A percentile compares a stretch with the other conserved stretches of the same genome.
phyloP scores from a whole-genome alignment of 768 basidiomycete species.

The Boletus coccyginus region DNA sequence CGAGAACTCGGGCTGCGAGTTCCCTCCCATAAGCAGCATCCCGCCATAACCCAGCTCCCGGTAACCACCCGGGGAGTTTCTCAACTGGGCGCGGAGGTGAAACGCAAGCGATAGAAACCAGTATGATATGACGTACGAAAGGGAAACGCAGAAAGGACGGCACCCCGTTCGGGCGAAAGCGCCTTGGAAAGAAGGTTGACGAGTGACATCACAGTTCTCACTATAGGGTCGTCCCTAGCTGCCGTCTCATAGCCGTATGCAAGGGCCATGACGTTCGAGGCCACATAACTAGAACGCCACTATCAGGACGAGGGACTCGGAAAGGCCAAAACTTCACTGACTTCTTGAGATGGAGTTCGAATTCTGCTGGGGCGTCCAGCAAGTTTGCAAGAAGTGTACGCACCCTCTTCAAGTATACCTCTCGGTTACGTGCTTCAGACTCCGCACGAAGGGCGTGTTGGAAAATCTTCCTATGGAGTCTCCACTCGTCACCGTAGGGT shows the following conservation, averaged over 20 bases:
- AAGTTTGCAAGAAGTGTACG: constrained; percentile 20
- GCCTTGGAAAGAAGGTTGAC: constrained; percentile 19
- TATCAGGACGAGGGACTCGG: not conserved
- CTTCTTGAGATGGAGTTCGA: constrained; percentile 25
- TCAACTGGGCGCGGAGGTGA: constrained; percentile 10
- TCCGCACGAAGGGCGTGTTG: constrained; percentile 28
- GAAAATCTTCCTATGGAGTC: constrained; percentile 29
- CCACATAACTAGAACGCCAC: constrained; percentile 15
- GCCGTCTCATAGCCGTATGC: constrained; percentile 25
- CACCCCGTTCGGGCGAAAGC: constrained; percentile 19
- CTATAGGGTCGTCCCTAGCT: constrained; percentile 20
- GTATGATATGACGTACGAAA: constrained; percentile 13
- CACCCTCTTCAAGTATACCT: constrained; percentile 20
- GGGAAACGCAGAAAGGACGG: constrained; percentile 21
- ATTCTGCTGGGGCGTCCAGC: constrained; percentile 21
- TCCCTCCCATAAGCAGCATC: constrained; percentile 12
- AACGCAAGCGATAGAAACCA: not conserved
- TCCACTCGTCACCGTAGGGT: constrained; percentile 32
- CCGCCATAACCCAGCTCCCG: constrained; percentile 19
- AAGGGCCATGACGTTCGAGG: constrained; percentile 25
- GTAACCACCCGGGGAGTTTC: constrained; percentile 25
- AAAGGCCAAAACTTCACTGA: not conserved
- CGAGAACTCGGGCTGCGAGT: constrained; percentile 19
- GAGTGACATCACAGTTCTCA: constrained; percentile 15
- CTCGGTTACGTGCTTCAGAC: constrained; percentile 15